These are phyloP conservation scores for Cyclotella atomus DNA, from an alignment of 108 stramenopile species.

Conservation along the genomic window DNA sequence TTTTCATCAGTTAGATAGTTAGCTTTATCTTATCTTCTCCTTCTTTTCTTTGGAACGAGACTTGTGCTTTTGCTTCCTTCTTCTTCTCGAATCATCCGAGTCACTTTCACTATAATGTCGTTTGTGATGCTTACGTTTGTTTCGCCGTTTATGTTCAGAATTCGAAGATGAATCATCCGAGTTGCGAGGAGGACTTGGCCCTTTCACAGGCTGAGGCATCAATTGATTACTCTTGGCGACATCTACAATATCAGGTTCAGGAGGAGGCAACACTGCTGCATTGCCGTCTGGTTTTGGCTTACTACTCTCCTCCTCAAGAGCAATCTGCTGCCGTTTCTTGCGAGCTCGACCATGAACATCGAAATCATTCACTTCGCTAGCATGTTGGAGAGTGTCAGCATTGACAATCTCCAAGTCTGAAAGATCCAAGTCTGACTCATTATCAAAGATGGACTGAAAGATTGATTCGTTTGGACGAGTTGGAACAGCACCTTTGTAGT, in stretches of 20 bases:
- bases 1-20: too few relatives aligned
- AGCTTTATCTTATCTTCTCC: too few relatives aligned
- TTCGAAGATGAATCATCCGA: neutral
- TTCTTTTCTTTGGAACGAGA: neutral
- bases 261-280: neutral
- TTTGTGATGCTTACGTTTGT: neutral
- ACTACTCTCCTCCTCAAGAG: neutral
- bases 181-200: neutral
- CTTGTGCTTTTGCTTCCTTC: neutral
- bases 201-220: neutral
- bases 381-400: neutral
- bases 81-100: neutral
- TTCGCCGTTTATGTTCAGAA: neutral
- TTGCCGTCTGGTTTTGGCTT: neutral
- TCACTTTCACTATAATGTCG: neutral
- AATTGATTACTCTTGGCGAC: neutral
- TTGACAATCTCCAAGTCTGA: constrained; percentile 20
- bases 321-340: neutral
- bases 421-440: constrained; percentile 44
- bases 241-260: neutral
- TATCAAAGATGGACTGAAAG: constrained; percentile 48
- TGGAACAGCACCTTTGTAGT: constrained; percentile 10
- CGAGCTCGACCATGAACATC: neutral
- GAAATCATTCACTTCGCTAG: neutral
- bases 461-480: constrained; percentile 30